A percentile compares a stretch with the other conserved stretches of the same genome.
These are phyloP conservation scores for Lavandula angustifolia DNA, from an alignment of 257 asterid genomes.

Conservation along the genomic window DNA sequence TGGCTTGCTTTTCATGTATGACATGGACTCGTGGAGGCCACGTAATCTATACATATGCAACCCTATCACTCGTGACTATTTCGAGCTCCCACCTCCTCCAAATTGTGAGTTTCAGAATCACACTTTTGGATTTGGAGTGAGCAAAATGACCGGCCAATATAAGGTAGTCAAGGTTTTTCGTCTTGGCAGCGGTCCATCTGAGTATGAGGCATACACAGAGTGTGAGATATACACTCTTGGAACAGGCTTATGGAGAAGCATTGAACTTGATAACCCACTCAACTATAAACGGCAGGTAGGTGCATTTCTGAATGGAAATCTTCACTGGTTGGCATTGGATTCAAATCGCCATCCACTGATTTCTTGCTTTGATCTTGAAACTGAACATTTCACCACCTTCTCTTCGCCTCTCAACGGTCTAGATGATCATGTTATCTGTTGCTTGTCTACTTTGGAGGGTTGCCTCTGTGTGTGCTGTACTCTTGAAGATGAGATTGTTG, in stretches of 20 bases:
- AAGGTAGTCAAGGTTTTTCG: conserved; percentile 34
- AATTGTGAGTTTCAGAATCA: neutral
- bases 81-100: conserved; percentile 25
- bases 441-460: conserved; percentile 23
- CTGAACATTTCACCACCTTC: conserved; percentile 14
- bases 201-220: conserved; percentile 39
- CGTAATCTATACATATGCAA: conserved; percentile 38
- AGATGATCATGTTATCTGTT: neutral
- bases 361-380: conserved; percentile 39
- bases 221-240: conserved; percentile 48
- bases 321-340: conserved; percentile 43
- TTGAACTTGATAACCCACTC: neutral
- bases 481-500: neutral
- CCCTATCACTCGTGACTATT: conserved; percentile 40
- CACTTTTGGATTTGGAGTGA: conserved; percentile 47
- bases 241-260: conserved; percentile 36
- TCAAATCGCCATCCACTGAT: conserved; percentile 9
- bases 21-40: neutral
- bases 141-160: conserved; percentile 28
- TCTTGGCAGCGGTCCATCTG: neutral
- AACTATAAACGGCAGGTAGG: neutral
- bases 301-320: conserved; percentile 36
- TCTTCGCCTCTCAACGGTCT: conserved; percentile 22
- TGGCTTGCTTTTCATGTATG: conserved; percentile 35
- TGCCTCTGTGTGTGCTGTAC: neutral